Evolutionary conservation across 2,329 filamentous ascomycete genomes (phyloP).

Genomic region (Fusarium annulatum): DNA sequence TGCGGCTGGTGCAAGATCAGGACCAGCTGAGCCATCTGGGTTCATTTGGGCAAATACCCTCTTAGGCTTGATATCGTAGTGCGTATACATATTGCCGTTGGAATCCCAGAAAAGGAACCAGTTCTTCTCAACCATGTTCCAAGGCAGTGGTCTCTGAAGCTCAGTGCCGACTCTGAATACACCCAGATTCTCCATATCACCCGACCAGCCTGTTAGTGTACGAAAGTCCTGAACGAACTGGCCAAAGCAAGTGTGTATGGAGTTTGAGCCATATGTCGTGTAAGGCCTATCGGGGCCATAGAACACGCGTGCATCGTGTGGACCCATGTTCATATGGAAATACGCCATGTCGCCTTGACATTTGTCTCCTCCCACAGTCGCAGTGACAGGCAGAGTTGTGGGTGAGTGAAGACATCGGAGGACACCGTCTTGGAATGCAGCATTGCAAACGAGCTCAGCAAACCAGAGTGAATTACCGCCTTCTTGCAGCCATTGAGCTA

Average conservation of each 20-base stretch:
- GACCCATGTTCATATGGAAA: constrained; percentile 59
- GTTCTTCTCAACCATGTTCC: constrained; percentile 66
- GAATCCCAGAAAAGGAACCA: constrained; percentile 71
- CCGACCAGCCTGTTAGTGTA: constrained; percentile 58
- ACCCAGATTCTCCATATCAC: constrained; percentile 38
- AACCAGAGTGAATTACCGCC: constrained; percentile 47
- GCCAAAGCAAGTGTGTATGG: constrained; percentile 65
- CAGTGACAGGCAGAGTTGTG: constrained; percentile 57
- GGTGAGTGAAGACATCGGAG: constrained; percentile 58
- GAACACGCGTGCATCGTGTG: constrained; percentile 69
- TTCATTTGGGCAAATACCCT: constrained; percentile 61
- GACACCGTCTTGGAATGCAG: constrained; percentile 55
- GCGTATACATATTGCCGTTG: constrained; percentile 58
- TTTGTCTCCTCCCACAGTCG: constrained; percentile 55
- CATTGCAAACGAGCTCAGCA: constrained; percentile 62
- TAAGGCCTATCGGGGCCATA: constrained; percentile 63
- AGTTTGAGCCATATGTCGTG: constrained; percentile 67
- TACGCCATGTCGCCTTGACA: constrained; percentile 58
- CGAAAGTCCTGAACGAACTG: constrained; percentile 67
- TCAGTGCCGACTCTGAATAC: constrained; percentile 60
- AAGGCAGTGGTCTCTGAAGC: constrained; percentile 61
- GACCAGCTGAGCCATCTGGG: constrained; percentile 58
- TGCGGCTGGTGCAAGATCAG: constrained; percentile 57
- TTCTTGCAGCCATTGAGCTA: constrained; percentile 57
- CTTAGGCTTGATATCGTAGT: constrained; percentile 63